Conservation (phyloP, 176 grass and related monocot genomes). For the Lolium rigidum region DNA sequence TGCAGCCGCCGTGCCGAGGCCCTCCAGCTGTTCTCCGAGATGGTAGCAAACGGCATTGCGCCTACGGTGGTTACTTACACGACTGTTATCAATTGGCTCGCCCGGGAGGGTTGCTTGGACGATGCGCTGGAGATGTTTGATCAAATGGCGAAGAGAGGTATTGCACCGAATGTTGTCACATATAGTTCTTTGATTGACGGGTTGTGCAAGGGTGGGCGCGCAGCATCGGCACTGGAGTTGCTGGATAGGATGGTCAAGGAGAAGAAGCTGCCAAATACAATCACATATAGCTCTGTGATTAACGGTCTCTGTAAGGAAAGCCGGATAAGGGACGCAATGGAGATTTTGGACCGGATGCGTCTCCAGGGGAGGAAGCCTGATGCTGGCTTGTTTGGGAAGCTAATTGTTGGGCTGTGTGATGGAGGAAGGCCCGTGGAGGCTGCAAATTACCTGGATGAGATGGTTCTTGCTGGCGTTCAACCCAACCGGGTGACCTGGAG, state of each 20-base stretch:
- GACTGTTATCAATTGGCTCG: constrained; percentile 76
- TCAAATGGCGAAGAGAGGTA: constrained; percentile 76
- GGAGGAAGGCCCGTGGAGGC: constrained; percentile 60
- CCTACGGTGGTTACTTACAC: constrained; percentile 87
- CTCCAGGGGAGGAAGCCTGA: constrained; percentile 87
- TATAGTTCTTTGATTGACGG: constrained; percentile 89
- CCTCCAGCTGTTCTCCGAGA: constrained; percentile 64
- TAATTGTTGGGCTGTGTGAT: constrained; percentile 68
- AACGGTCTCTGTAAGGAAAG: constrained; percentile 73
- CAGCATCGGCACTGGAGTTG: constrained; percentile 58
- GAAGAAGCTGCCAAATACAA: constrained; percentile 65
- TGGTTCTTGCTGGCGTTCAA: constrained; percentile 65
- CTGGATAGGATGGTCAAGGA: constrained; percentile 84
- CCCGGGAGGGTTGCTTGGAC: constrained; percentile 54
- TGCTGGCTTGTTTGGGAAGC: constrained; percentile 79
- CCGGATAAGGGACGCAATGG: constrained; percentile 61
- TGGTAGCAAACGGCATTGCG: constrained; percentile 49
- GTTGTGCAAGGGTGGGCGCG: constrained; percentile 74
- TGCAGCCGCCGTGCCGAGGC: constrained; percentile 55
- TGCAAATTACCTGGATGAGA: constrained; percentile 92
- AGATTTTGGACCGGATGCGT: constrained; percentile 86
- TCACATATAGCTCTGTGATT: constrained; percentile 78
- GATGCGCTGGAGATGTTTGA: constrained; percentile 71
- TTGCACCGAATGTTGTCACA: constrained; percentile 72
- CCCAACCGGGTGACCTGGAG: constrained; percentile 84